Base-by-base conservation (phyloP, 2,329 filamentous ascomycete genomes). In the Paecilomyces niveus region DNA sequence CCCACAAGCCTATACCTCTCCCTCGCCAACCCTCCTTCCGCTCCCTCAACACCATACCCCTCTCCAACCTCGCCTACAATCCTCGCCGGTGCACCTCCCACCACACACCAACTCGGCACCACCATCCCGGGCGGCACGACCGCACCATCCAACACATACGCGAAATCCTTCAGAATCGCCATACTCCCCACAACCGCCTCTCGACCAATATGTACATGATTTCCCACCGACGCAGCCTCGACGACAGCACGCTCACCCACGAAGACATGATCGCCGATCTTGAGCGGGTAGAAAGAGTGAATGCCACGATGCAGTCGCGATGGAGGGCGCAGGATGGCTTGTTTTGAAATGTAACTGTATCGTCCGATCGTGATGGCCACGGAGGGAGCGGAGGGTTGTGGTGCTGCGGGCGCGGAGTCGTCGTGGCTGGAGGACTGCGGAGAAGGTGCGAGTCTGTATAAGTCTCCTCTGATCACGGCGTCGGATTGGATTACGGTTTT, bases 401-500 rank as follows among this genome's bases (percentile, higher is more conserved):
- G 58, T 45, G 62, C 50, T 52, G 62, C 64, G 54, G 68, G 54
- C 63, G 74, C 64, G 61, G 75, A 70, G 26, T 76, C 70, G 45
- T 72, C 73, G 1, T 73, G 58, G 1, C 66, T 62, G 29, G 67
- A 63, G 10, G 70, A 59, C 52, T 53, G 24, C 15, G 7, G 24
- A 7, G 54, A n/a, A 5, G 54, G 29, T 78, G 85, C 71, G 71
- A 85, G 56, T 68, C 79, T 84, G 51, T 88, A 83, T 18, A 99
- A 84, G 70, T 99, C 94, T 52, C 93, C 94, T 54, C 94, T 88
- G 70, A 99, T 91, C 75, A 94, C 92, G 67, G 92, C 93, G 70
- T 96, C 92, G 62, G 92, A 89, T 81, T 96, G 92, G 70, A 99
- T 96, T 62, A 97, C 91, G 0, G 92, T 96, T 76, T 91, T 96